phyloP scores from a whole-genome alignment of 768 basidiomycete genomes.

The Chlorophyllum brunneum region DNA sequence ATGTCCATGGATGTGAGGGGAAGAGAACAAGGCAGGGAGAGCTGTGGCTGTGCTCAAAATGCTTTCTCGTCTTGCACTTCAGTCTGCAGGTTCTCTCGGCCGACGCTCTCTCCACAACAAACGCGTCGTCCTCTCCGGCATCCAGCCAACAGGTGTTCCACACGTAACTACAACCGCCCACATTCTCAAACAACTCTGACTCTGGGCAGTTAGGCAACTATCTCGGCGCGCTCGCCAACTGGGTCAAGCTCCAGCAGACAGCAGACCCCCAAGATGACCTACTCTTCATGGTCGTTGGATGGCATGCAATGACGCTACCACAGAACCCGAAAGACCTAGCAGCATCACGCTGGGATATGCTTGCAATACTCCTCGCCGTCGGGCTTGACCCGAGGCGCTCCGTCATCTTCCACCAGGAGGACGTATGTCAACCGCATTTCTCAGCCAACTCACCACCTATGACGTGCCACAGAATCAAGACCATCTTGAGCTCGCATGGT shows the following conservation, averaged over 20 bases:
- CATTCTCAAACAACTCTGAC: constrained; percentile 6
- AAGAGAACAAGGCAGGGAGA: background rate
- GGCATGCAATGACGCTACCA: constrained; percentile 92
- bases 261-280: constrained; percentile 57
- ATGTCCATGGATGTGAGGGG: constrained; percentile 4
- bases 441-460: background rate
- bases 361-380: constrained; percentile 80
- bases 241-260: constrained; percentile 75
- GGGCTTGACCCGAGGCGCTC: constrained; percentile 78
- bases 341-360: constrained; percentile 65
- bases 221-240: constrained; percentile 85
- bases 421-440: constrained; percentile 47
- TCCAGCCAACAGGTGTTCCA: constrained; percentile 90
- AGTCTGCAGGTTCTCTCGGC: constrained; percentile 1
- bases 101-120: constrained; percentile 7
- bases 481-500: constrained; percentile 89
- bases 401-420: constrained; percentile 84
- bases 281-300: constrained; percentile 86
- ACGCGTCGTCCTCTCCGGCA: constrained; percentile 79
- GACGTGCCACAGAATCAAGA: constrained; percentile 58
- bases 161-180: constrained; percentile 51
- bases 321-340: constrained; percentile 69
- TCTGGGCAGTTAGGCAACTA: constrained; percentile 81
- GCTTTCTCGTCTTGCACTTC: constrained; percentile 14
- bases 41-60: constrained; percentile 30